These are phyloP conservation scores for Blechomonas ayalai DNA, from an alignment of 208 protist genomes.

Conservation along the genomic window DNA sequence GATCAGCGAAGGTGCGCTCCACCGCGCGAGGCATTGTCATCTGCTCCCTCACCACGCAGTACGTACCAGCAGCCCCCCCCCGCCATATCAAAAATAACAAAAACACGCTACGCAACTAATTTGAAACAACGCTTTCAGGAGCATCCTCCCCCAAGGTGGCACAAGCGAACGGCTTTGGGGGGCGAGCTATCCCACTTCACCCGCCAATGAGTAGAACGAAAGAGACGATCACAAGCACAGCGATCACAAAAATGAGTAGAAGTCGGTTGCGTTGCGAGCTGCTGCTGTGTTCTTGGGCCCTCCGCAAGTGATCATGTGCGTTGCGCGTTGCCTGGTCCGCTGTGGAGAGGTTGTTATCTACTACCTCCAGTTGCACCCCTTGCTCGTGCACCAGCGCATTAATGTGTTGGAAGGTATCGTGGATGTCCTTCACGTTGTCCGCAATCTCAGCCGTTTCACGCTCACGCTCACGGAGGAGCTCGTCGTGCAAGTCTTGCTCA, in stretches of 20 bases:
- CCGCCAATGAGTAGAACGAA: conserved; percentile 14
- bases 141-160: too few species aligned
- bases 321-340: conserved; percentile 59
- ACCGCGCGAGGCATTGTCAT: too few species aligned
- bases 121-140: background rate
- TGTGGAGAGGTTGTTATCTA: conserved; percentile 52
- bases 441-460: conserved; percentile 79
- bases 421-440: conserved; percentile 78
- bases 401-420: conserved; percentile 85
- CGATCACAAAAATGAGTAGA: conserved; percentile 46
- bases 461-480: conserved; percentile 77
- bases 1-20: too few species aligned
- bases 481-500: conserved; percentile 70
- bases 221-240: conserved; percentile 33
- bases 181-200: too few species aligned
- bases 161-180: too few species aligned
- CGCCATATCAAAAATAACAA: conserved; percentile 2
- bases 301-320: conserved; percentile 49
- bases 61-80: too few species aligned
- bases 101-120: background rate
- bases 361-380: conserved; percentile 57
- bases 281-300: conserved; percentile 54
- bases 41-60: too few species aligned
- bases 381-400: conserved; percentile 78
- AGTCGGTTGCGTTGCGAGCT: conserved; percentile 46